These are phyloP conservation scores for Brettanomyces naardenensis DNA, from an alignment of 805 yeast species.

Conservation along the genomic window DNA sequence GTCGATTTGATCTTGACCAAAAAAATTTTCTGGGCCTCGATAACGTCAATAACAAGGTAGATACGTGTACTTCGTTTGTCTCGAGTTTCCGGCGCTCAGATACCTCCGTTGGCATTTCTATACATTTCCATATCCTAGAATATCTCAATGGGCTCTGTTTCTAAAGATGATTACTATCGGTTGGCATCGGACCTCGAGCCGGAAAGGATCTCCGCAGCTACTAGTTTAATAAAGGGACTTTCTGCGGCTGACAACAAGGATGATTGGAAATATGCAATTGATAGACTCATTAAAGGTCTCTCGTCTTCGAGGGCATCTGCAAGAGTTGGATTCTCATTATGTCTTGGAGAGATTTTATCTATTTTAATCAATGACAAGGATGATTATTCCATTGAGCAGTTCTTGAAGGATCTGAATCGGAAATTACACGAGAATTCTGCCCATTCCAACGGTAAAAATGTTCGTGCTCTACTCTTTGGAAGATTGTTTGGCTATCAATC, in stretches of 20 bases:
- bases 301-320: constrained; percentile 79
- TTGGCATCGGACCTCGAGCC: constrained; percentile 68
- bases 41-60: too few species aligned
- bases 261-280: constrained; percentile 80
- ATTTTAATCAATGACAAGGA: constrained; percentile 23
- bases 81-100: too few species aligned
- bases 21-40: too few species aligned
- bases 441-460: constrained; percentile 67
- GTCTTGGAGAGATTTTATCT: constrained; percentile 61
- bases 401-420: constrained; percentile 27
- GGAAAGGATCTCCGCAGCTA: constrained; percentile 70
- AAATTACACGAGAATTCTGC: constrained; percentile 33
- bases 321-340: constrained; percentile 81
- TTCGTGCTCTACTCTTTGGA: constrained; percentile 75
- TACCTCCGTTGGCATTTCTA: too few species aligned
- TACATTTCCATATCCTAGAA: too few species aligned
- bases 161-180: constrained; percentile 68
- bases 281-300: constrained; percentile 73
- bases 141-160: constrained; percentile 36
- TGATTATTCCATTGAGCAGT: constrained; percentile 29
- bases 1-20: too few species aligned
- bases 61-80: too few species aligned
- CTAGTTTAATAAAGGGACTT: constrained; percentile 55
- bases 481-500: constrained; percentile 78
- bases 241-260: constrained; percentile 27